A percentile compares a stretch with the other conserved stretches of the same genome.
phyloP scores from a whole-genome alignment of 306 rosid genomes.

The Arachis stenosperma region DNA sequence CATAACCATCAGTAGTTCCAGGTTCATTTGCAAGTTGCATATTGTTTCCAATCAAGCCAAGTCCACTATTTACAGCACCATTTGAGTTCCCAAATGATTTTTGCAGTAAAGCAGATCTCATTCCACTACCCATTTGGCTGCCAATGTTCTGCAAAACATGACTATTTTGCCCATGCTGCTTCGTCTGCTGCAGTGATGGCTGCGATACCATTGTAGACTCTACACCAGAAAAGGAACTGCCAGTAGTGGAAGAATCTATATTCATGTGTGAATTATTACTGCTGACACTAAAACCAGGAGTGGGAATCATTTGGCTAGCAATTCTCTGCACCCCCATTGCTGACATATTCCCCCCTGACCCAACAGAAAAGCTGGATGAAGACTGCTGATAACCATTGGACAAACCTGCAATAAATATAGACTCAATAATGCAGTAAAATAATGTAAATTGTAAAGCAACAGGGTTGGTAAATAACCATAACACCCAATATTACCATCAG shows the following conservation, averaged over 20 bases:
- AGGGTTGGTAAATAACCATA: slow-evolving; percentile 15
- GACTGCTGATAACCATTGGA: slow-evolving; percentile 89
- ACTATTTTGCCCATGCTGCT: slow-evolving; percentile 80
- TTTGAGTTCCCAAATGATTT: slow-evolving; percentile 80
- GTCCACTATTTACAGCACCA: slow-evolving; percentile 69
- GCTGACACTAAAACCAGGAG: slow-evolving; percentile 80
- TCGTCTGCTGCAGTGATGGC: slow-evolving; percentile 71
- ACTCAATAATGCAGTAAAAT: slow-evolving; percentile 33
- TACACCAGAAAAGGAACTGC: slow-evolving; percentile 66
- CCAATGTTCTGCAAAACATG: slow-evolving; percentile 73
- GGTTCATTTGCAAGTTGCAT: slow-evolving; percentile 64
- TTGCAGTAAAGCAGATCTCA: slow-evolving; percentile 74
- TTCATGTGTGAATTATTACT: slow-evolving; percentile 65
- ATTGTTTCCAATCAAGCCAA: slow-evolving; percentile 79
- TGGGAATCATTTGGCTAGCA: slow-evolving; percentile 96
- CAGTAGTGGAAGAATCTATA: slow-evolving; percentile 64
- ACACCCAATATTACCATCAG: slow-evolving; percentile 61
- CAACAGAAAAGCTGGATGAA: slow-evolving; percentile 70
- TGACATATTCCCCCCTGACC: slow-evolving; percentile 72
- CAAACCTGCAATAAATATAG: slow-evolving; percentile 61
- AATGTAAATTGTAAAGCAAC: slow-evolving; percentile 28
- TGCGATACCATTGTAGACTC: slow-evolving; percentile 71
- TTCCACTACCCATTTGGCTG: slow-evolving; percentile 76
- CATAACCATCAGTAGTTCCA: slow-evolving; percentile 67
- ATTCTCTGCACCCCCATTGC: slow-evolving; percentile 67